Base-by-base conservation (phyloP, 2,329 filamentous ascomycete genomes). In the Raffaelea ambrosiae region DNA sequence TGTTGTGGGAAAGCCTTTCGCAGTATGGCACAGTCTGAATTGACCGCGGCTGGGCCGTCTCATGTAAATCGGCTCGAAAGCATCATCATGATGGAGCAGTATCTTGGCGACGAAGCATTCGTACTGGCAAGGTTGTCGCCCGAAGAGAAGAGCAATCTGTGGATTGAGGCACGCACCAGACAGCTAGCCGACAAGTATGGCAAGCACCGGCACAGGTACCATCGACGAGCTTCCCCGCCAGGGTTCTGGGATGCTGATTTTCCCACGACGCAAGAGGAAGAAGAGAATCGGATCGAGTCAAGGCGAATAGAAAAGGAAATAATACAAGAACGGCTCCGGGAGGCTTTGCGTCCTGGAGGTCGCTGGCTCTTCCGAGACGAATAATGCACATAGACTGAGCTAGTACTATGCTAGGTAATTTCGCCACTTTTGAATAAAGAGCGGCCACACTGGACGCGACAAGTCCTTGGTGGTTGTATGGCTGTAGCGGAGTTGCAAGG, bases 241-340 rank as follows among this genome's bases (percentile, higher is more conserved):
- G 90, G 89, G 0, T 97, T 88, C 61, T 98, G 93, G 93, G 76
- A 87, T 47, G 77, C 84, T 2, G 91, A 95, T 56, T 95, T 98
- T 61, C 90, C 91, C 1, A 81, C 71, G 22, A 96, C 93, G 1
- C 93, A 97, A 62, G 87, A 96, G 64, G 66, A 83, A 23, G 70
- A 78, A 55, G 68, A 72, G 46, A 80, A 91, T 57, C 77, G 77
- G 49, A 73, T 75, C 51, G 80, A 82, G 59, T 85, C 84, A 0
- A 72, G 71, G n/a, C 73, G 72, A 56, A 67, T 78, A 51, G 83
- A 86, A 59, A 75, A 73, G 54, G 70, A 79, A 44, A 74, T 79
- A 48, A 73, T 96, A 2, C 75, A 81, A 54, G 81, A 87, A 58
- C 77, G 89, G 59, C 85, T 88, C 65, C 73, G 82, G 44, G 89